Evolutionary conservation across 805 yeast genomes (phyloP).

Genomic region (Ogataea pilisensis): DNA sequence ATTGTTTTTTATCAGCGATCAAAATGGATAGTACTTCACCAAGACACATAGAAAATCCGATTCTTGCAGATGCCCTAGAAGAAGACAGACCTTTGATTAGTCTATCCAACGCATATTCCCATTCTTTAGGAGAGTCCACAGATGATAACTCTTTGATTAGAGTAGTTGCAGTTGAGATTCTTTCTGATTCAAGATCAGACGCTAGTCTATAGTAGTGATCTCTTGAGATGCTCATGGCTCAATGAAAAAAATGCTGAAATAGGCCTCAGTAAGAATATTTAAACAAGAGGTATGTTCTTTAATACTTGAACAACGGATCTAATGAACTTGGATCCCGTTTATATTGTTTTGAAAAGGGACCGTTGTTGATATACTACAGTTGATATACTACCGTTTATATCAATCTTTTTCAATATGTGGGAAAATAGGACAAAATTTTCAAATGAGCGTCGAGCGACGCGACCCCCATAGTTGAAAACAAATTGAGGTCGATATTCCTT

Average conservation of each 20-base stretch:
- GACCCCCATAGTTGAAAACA: too few species aligned
- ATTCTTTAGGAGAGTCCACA: conserved; percentile 49
- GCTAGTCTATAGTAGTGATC: conserved; percentile 77
- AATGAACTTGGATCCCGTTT: too few species aligned
- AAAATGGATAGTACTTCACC: conserved; percentile 55
- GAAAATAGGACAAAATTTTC: too few species aligned
- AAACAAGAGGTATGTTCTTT: too few species aligned
- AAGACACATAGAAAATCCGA: conserved; percentile 85
- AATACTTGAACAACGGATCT: too few species aligned
- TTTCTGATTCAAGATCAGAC: conserved; percentile 68
- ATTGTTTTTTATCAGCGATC: conserved; percentile 24
- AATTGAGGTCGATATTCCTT: too few species aligned
- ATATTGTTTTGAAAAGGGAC: too few species aligned
- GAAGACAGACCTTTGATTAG: conserved; percentile 79
- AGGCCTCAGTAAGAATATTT: too few species aligned
- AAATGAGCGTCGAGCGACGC: neutral
- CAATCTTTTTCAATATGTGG: too few species aligned
- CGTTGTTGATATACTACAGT: too few species aligned
- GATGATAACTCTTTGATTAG: conserved; percentile 56
- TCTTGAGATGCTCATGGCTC: conserved; percentile 49
- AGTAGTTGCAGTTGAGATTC: conserved; percentile 66
- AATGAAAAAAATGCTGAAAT: too few species aligned
- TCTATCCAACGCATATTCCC: conserved; percentile 78
- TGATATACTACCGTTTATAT: too few species aligned
- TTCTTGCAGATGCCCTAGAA: conserved; percentile 75